These are phyloP conservation scores for Hyaloscypha variabilis DNA, from an alignment of 495 filamentous ascomycete genomes.

Conservation along the genomic window DNA sequence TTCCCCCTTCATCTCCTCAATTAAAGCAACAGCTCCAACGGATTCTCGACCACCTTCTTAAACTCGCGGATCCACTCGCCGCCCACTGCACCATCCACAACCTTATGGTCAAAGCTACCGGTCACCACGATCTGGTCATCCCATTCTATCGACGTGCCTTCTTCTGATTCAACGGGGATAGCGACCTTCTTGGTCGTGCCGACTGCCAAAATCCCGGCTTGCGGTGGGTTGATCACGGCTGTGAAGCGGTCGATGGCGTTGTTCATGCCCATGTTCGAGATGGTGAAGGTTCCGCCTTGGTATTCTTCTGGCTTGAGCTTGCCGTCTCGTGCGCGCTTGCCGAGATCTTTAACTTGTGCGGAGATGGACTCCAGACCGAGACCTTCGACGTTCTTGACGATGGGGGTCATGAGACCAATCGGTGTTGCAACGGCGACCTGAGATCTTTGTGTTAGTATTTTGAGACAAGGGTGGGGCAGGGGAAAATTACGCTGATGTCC, in stretches of 20 bases:
- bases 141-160: slow-evolving; percentile 83
- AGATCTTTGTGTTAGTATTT: slow-evolving; percentile 2
- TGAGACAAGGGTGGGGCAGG: background rate
- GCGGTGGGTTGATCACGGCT: slow-evolving; percentile 99
- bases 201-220: slow-evolving; percentile 94
- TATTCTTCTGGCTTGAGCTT: slow-evolving; percentile 99
- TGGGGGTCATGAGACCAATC: slow-evolving; percentile 93
- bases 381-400: slow-evolving; percentile 83
- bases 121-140: slow-evolving; percentile 96
- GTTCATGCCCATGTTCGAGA: slow-evolving; percentile 99
- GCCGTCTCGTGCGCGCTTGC: slow-evolving; percentile 92
- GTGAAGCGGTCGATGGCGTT: slow-evolving; percentile 94
- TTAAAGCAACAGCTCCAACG: slow-evolving; percentile 86
- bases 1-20: slow-evolving; percentile 14
- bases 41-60: slow-evolving; percentile 97
- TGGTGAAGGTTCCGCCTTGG: slow-evolving; percentile 98
- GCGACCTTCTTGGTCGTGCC: slow-evolving; percentile 95
- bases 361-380: slow-evolving; percentile 88
- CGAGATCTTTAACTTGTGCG: slow-evolving; percentile 86
- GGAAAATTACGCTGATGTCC: slow-evolving; percentile 64
- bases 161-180: slow-evolving; percentile 80
- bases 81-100: slow-evolving; percentile 85
- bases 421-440: slow-evolving; percentile 92
- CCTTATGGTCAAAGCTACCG: slow-evolving; percentile 97
- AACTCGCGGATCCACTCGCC: slow-evolving; percentile 96